Percentiles rank a stretch among this genome's conserved stretches.
These are phyloP conservation scores for Nemania abortiva DNA, from an alignment of 2,329 filamentous ascomycete genomes.

Conservation along the genomic window DNA sequence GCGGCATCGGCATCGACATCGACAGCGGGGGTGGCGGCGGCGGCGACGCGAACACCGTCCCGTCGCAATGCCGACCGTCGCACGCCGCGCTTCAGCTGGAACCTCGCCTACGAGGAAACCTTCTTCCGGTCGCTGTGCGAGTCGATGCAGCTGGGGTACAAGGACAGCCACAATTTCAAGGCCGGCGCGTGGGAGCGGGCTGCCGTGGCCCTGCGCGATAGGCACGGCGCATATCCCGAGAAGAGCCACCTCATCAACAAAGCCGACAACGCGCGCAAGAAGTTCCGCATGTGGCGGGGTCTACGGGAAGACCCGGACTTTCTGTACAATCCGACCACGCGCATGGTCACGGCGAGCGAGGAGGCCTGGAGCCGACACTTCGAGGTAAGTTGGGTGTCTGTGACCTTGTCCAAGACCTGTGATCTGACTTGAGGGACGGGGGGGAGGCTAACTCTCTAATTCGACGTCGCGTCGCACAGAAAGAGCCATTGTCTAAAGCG, in stretches of 20 bases:
- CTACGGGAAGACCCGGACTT: constrained; percentile 70
- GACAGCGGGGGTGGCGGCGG: constrained; percentile 32
- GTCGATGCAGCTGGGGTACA: constrained; percentile 67
- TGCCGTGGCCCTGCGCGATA: constrained; percentile 64
- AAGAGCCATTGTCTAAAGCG: constrained; percentile 69
- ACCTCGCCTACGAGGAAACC: constrained; percentile 67
- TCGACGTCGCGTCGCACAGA: constrained; percentile 52
- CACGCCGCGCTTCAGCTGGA: constrained; percentile 70
- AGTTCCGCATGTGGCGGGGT: constrained; percentile 71
- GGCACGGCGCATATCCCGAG: constrained; percentile 68
- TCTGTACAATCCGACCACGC: constrained; percentile 63
- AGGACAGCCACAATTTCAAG: constrained; percentile 71
- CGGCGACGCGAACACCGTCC: constrained; percentile 41
- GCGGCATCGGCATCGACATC: constrained; percentile 24
- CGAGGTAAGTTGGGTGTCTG: constrained; percentile 59
- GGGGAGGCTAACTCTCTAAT: constrained; percentile 29
- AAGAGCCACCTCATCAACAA: constrained; percentile 74
- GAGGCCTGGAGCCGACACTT: constrained; percentile 69
- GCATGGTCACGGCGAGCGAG: constrained; percentile 67
- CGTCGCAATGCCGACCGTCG: constrained; percentile 51
- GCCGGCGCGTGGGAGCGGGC: constrained; percentile 71
- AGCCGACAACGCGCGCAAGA: constrained; percentile 72
- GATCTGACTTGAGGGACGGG: no score
- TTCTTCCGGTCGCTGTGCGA: constrained; percentile 72
- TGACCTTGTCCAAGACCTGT: neutral